Evolutionary conservation across 371 early-diverging fungal genomes (phyloP).

Genomic region (Mortierella sp.): DNA sequence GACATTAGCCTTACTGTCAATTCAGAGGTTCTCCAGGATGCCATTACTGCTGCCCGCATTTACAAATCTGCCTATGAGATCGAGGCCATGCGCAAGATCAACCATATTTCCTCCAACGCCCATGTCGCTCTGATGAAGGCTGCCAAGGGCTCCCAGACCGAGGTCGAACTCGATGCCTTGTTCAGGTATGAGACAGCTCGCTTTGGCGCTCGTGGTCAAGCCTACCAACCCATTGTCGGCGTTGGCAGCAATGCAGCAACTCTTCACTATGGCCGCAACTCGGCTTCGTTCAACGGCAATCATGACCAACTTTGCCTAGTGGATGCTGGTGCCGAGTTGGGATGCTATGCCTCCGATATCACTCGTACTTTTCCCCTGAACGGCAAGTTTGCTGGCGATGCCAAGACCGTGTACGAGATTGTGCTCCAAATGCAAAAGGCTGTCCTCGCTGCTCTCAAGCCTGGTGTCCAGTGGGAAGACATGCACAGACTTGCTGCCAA

Average conservation of each 20-base stretch:
- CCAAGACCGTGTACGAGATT: conserved; percentile 81
- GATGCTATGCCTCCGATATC: conserved; percentile 90
- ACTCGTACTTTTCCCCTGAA: conserved; percentile 91
- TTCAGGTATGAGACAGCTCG: conserved; percentile 80
- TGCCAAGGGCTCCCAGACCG: conserved; percentile 67
- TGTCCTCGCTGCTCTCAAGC: conserved; percentile 73
- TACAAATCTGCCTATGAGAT: conserved; percentile 84
- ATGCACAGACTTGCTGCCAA: conserved; percentile 84
- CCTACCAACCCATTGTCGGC: conserved; percentile 90
- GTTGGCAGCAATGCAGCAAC: conserved; percentile 81
- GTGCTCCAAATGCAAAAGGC: conserved; percentile 89
- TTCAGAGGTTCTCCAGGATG: conserved; percentile 57
- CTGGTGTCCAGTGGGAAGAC: conserved; percentile 89
- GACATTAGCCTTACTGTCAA: conserved; percentile 49
- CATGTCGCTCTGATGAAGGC: conserved; percentile 82
- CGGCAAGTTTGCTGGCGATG: conserved; percentile 80
- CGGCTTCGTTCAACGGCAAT: conserved; percentile 58
- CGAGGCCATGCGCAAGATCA: conserved; percentile 78
- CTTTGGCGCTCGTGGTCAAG: conserved; percentile 79
- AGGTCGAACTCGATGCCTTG: conserved; percentile 78
- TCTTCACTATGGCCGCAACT: conserved; percentile 87
- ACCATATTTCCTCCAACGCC: conserved; percentile 80
- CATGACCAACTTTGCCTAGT: conserved; percentile 78
- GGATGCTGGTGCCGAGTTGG: conserved; percentile 88
- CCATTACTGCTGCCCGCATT: conserved; percentile 81